A percentile compares a stretch with the other conserved stretches of the same genome.
Evolutionary conservation across 768 basidiomycete genomes (phyloP).

Genomic region (Mycena amicta): DNA sequence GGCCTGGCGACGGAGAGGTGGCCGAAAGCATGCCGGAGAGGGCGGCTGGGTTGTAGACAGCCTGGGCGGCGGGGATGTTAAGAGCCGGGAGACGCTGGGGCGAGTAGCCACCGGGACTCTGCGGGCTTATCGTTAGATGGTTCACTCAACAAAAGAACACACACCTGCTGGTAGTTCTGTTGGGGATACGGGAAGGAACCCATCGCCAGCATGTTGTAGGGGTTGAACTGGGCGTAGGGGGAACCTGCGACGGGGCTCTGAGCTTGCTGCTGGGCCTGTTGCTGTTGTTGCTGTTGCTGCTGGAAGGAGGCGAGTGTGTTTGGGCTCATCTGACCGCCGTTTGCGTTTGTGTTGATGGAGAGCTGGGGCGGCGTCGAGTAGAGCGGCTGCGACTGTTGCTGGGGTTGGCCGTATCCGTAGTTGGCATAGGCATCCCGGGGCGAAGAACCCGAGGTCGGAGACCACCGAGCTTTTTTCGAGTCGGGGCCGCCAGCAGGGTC

Average conservation of each 20-base stretch:
- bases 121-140: neutral
- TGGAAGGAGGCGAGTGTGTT: slow-evolving; percentile 60
- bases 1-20: slow-evolving; percentile 69
- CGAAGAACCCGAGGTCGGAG: slow-evolving; percentile 42
- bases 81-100: slow-evolving; percentile 66
- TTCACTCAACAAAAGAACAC: neutral
- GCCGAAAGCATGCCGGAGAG: slow-evolving; percentile 71
- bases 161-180: slow-evolving; percentile 47
- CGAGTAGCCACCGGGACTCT: slow-evolving; percentile 17
- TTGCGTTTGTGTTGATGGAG: slow-evolving; percentile 64
- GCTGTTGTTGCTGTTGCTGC: slow-evolving; percentile 45
- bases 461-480: slow-evolving; percentile 91
- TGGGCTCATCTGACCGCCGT: slow-evolving; percentile 68
- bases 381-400: slow-evolving; percentile 59
- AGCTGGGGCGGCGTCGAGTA: slow-evolving; percentile 71
- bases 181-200: slow-evolving; percentile 38
- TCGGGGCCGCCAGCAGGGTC: slow-evolving; percentile 81
- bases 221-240: slow-evolving; percentile 61
- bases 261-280: slow-evolving; percentile 44
- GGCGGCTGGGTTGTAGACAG: slow-evolving; percentile 78
- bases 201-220: slow-evolving; percentile 82
- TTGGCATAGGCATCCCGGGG: slow-evolving; percentile 78
- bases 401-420: slow-evolving; percentile 81
- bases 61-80: slow-evolving; percentile 71
- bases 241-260: slow-evolving; percentile 48